Evolutionary conservation across 1,139 yeast genomes (phyloP), one percentile per base, ranked within the genome.

Genomic region (Saccharomyces hybrid): DNA sequence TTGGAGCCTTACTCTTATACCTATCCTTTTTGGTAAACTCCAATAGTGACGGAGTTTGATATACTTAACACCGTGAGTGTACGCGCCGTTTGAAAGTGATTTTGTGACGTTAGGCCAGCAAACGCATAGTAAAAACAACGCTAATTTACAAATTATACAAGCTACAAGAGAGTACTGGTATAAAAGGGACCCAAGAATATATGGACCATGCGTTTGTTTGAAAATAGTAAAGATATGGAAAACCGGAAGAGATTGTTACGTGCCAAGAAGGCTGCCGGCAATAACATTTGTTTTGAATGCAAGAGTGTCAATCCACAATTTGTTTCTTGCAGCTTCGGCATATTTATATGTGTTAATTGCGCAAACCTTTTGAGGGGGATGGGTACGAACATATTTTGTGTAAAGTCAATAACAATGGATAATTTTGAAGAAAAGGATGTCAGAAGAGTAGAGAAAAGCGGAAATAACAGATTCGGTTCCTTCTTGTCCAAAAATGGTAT

Each of bases 321-420:
- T 97, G 96, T 97, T 5, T 87, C 96, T 13, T 96, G 97, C 49
- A 91, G 93, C 69, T 90, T 89, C 71, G 98, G 97, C 51, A 86
- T 89, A 59, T 89, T 89, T 71, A 88, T 91, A 68, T 91, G 98
- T 73, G 80, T 90, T 57, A 97, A 91, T 72, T 91, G 98, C 76
- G 96, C 97, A 46, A 96, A 97, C 50, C 77, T 89, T 57, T 98
- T 91, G 71, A 78, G 98, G 68, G 95, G 96, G 16, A 76, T 91
- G 54, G 98, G 98, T 32, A 97, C 91, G 49, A 97, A 91, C 71
- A 82, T 91, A 57, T 89, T 97, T 51, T 91, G 91, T 73, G 97
- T 91, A 52, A 80, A 97, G 66, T 86, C 96, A 44, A 88, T 91
- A 62, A 88, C 96, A 41, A 90, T 91, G 93, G 98, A 91, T 70